Evolutionary conservation across 345 rosid genomes (phyloP).

Genomic region (Rhodomyrtus tomentosa): DNA sequence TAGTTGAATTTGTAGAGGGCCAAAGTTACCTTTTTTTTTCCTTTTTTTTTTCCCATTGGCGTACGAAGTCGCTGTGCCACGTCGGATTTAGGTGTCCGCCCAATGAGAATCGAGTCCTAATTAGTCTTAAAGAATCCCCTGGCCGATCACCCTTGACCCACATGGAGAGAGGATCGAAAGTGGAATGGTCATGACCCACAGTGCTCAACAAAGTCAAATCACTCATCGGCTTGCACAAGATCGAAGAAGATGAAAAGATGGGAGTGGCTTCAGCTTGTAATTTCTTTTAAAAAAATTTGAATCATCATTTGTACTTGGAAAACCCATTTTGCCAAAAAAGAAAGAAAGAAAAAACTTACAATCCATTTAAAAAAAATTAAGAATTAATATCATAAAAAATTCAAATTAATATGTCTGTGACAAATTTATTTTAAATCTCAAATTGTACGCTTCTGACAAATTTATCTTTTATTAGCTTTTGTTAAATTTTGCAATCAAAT

Average conservation of each 20-base stretch:
- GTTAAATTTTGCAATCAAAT: too few species aligned
- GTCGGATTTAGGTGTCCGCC: slow-evolving; percentile 13
- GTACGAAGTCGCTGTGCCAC: not conserved
- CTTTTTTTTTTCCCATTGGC: not conserved
- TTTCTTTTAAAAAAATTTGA: not conserved
- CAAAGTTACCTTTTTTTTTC: not conserved
- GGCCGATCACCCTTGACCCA: not conserved
- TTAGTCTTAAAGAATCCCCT: not conserved
- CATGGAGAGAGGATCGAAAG: not conserved
- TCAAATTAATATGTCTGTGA: too few species aligned
- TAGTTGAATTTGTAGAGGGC: slow-evolving; percentile 10
- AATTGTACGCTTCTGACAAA: too few species aligned
- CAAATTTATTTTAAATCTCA: too few species aligned
- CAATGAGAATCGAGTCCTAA: slow-evolving; percentile 3
- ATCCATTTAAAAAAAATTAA: too few species aligned
- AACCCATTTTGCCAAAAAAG: not conserved
- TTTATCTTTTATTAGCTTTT: too few species aligned
- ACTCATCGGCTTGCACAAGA: not conserved
- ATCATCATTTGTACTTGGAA: not conserved
- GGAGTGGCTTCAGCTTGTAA: not conserved
- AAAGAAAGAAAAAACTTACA: too few species aligned
- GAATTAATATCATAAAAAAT: too few species aligned
- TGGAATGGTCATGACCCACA: slow-evolving; percentile 11
- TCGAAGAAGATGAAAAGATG: not conserved
- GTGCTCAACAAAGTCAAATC: not conserved